Evolutionary conservation across 2,329 filamentous ascomycete species (phyloP).

Genomic region (Dissoconium aciculare): DNA sequence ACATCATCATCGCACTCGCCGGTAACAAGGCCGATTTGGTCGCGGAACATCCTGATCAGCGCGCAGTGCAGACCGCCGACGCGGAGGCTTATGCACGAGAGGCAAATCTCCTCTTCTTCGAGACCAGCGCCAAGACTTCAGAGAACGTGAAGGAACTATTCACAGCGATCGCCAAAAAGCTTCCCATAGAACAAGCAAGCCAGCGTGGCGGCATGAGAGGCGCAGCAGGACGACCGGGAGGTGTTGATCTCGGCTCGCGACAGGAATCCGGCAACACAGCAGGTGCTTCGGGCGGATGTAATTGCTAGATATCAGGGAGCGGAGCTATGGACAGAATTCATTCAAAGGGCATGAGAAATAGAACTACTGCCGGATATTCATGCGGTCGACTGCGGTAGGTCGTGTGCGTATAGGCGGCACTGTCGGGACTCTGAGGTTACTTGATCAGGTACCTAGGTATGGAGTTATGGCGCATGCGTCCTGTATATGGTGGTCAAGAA

Average conservation of each 20-base stretch:
- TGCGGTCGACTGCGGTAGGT: too few species aligned
- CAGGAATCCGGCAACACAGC: constrained; percentile 44
- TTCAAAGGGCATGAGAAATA: too few species aligned
- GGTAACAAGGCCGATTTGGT: constrained; percentile 97
- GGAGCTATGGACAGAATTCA: too few species aligned
- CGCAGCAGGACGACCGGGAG: constrained; percentile 42
- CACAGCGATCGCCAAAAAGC: constrained; percentile 93
- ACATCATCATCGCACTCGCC: constrained; percentile 95
- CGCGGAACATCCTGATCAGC: constrained; percentile 86
- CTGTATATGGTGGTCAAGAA: too few species aligned
- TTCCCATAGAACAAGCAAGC: constrained; percentile 91
- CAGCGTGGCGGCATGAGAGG: constrained; percentile 65
- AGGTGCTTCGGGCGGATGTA: constrained; percentile 43
- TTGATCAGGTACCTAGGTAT: too few species aligned
- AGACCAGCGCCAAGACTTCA: constrained; percentile 93
- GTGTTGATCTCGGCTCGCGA: constrained; percentile 53
- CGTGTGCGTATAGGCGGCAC: too few species aligned
- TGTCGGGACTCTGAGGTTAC: too few species aligned
- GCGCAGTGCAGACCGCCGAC: constrained; percentile 74
- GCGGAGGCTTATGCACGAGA: constrained; percentile 92
- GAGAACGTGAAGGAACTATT: constrained; percentile 94
- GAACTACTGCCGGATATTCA: too few species aligned
- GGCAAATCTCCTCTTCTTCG: constrained; percentile 90
- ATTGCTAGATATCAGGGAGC: too few species aligned
- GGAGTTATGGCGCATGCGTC: too few species aligned